Evolutionary conservation across 1,139 yeast species (phyloP).

Genomic region (Hemisphaericaspora lyxosophila): DNA sequence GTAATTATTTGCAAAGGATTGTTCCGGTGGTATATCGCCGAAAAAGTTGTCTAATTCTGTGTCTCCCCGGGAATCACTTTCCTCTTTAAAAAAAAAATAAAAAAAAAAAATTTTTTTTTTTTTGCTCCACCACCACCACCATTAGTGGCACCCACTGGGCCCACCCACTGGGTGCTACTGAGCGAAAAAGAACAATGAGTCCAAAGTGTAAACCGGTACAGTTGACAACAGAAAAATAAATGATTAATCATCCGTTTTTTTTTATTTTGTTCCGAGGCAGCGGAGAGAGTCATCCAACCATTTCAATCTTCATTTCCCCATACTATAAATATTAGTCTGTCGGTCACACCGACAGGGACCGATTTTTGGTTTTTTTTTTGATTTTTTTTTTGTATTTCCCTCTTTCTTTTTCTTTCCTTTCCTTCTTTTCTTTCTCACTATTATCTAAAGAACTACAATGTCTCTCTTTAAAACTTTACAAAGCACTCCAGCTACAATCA

Average conservation of each 20-base stretch:
- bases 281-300: not conserved
- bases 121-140: no score
- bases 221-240: not conserved
- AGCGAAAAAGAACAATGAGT: no score
- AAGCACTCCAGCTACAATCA: slow-evolving; percentile 43
- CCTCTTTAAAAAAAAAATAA: no score
- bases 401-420: not conserved
- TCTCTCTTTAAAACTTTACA: slow-evolving; percentile 43
- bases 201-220: no score
- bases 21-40: no score
- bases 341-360: no score
- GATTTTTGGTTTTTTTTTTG: not conserved
- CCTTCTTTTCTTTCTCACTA: not conserved
- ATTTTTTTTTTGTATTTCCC: not conserved
- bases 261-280: not conserved
- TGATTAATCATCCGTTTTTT: slow-evolving; percentile 1
- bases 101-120: no score
- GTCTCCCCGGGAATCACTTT: no score
- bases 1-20: no score
- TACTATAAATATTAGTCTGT: not conserved
- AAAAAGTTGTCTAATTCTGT: no score
- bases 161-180: no score
- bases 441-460: slow-evolving; percentile 7
- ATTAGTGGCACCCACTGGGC: no score
- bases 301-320: not conserved